phyloP scores from a whole-genome alignment of 306 rosid species.

The Fragaria ananassa region DNA sequence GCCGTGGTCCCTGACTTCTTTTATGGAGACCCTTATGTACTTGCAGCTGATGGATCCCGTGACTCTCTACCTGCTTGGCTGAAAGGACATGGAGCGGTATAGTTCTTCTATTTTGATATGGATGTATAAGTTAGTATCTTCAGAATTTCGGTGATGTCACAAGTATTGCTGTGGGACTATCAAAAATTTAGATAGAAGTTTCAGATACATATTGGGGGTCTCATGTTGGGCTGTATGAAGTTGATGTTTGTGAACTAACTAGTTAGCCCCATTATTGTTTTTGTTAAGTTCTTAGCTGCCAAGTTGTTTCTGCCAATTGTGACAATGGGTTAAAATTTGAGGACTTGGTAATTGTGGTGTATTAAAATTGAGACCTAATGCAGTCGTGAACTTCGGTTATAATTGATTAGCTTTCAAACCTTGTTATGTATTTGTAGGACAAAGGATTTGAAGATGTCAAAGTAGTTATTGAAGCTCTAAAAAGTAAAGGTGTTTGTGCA shows the following conservation, averaged over 20 bases:
- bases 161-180: neutral
- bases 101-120: conserved; percentile 17
- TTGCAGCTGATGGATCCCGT: conserved; percentile 14
- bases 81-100: conserved; percentile 42
- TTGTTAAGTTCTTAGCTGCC: neutral
- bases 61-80: conserved; percentile 33
- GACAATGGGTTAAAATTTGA: neutral
- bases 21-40: conserved; percentile 47
- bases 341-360: neutral
- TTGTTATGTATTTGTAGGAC: conserved; percentile 28
- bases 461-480: conserved; percentile 46
- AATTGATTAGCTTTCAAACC: neutral
- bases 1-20: conserved; percentile 68
- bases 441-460: conserved; percentile 49
- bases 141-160: neutral
- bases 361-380: neutral
- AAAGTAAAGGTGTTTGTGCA: conserved; percentile 46
- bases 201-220: neutral
- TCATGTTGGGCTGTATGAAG: neutral
- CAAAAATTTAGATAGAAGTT: neutral
- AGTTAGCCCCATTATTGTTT: neutral
- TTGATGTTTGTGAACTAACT: conserved; percentile 1
- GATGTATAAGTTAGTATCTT: neutral
- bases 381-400: neutral
- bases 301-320: neutral